Evolutionary conservation across 495 filamentous ascomycete species (phyloP), one percentile per base, ranked within the genome.

Genomic region (Stereocaulon alpinum): DNA sequence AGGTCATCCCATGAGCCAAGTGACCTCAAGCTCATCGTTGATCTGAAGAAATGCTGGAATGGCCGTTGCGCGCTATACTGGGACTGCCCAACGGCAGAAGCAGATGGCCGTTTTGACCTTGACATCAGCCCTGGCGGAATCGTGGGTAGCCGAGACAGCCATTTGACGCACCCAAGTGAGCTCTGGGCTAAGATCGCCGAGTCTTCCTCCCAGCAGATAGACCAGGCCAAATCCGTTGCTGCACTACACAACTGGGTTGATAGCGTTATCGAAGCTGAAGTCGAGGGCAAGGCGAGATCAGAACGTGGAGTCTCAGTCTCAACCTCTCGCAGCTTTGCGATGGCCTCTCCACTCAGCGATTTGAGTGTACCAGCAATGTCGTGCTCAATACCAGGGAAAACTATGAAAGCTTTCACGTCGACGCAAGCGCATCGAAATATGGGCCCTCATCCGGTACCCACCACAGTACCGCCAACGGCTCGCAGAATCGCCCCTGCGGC

Each of bases 11-110:
- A 79, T 49, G 82, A 81, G 20, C 80, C 79, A 49, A 91, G 89
- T 42, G 89, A 94, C 66, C 69, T 93, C 56, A 96, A 96, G 71
- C 95, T 96, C 56, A 77, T 99, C 56, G 82, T 87, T 37, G 92
- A 99, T 69, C 75, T 97, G 49, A 97, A 97, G 72, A 91, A 93
- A 70, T 97, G 94, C 68, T 99, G 94, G 94, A 82, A 94, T 72
- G 83, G 90, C 54, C 88, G 90, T 17, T 96, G 91, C 66, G 82
- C 86, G 2, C 72, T 88, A 30, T 96, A 90, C 67, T 97, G 92
- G 92, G 87, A 95, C 64, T 79, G 77, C 2, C 73, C 81, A 0
- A 80, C 84, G 52, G 77, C 83, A 70, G 72, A 81, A 58, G 67
- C 73, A 5, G 77, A 81, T 22, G 62, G 68, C 56, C 69, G 75